Percentiles rank a stretch among this genome's conserved stretches.
phyloP scores from a whole-genome alignment of 441 rosid genomes.

The Macaranga tanarius region DNA sequence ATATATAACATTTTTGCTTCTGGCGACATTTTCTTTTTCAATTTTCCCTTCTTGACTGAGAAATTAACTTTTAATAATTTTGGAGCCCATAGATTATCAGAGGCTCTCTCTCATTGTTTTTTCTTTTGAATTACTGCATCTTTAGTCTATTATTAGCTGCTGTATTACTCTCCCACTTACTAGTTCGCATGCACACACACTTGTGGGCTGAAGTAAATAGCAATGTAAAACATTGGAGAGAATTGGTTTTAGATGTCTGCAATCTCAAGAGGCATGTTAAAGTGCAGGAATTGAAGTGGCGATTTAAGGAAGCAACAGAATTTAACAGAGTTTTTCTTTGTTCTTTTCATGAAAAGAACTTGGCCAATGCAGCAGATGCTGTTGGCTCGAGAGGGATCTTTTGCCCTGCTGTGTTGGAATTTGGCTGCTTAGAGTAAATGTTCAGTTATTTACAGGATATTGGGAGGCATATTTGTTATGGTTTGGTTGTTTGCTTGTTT shows the following conservation, averaged over 20 bases:
- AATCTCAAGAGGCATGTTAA: not conserved
- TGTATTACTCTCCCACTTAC: not conserved
- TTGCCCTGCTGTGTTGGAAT: not conserved
- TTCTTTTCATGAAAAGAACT: too few species aligned
- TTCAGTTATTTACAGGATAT: too few species aligned
- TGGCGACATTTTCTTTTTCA: constrained; percentile 8
- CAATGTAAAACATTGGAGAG: not conserved
- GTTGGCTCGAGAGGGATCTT: not conserved
- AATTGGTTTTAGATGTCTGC: not conserved
- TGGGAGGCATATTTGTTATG: too few species aligned
- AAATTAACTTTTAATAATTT: constrained; percentile 31
- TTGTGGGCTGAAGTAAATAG: not conserved
- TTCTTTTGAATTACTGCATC: not conserved
- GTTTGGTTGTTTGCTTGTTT: too few species aligned
- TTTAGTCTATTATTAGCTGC: not conserved
- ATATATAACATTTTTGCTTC: constrained; percentile 16
- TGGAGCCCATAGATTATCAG: constrained; percentile 24
- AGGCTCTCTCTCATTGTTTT: not conserved
- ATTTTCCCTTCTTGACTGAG: constrained; percentile 20
- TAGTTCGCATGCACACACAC: too few species aligned
- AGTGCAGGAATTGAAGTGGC: not conserved
- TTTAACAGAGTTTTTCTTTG: too few species aligned
- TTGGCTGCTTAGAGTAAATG: not conserved
- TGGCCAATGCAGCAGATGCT: not conserved
- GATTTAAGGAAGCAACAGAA: not conserved